Evolutionary conservation across 1,284 basidiomycete species (phyloP).

Genomic region (Phylloboletellus chloephorus): DNA sequence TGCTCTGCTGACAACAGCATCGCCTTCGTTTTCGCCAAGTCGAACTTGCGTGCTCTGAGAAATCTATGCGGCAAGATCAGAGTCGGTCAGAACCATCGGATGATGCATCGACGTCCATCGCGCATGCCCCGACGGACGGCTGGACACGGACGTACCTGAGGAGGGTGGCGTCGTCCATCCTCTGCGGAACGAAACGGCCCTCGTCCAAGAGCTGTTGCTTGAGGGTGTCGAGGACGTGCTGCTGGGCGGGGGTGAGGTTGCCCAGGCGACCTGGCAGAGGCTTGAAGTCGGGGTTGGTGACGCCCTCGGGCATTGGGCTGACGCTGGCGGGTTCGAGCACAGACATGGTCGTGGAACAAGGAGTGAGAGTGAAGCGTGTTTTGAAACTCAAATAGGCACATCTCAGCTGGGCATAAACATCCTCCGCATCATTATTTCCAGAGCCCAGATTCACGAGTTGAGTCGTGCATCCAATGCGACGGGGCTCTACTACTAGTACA

Average conservation of each 20-base stretch:
- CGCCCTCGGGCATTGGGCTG: constrained; percentile 52
- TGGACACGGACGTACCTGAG: constrained; percentile 48
- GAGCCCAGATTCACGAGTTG: constrained; percentile 31
- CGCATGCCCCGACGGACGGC: neutral
- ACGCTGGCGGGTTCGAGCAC: constrained; percentile 36
- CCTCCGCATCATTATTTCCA: constrained; percentile 33
- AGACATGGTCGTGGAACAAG: constrained; percentile 23
- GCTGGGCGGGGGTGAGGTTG: constrained; percentile 72
- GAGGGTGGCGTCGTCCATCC: constrained; percentile 78
- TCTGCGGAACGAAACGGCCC: constrained; percentile 57
- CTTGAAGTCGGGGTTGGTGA: constrained; percentile 65
- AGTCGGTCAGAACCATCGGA: constrained; percentile 9
- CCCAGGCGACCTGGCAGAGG: constrained; percentile 77
- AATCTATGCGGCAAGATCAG: constrained; percentile 47
- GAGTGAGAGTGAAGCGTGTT: neutral
- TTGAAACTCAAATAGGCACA: constrained; percentile 15
- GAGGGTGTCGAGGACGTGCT: constrained; percentile 69
- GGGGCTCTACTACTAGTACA: constrained; percentile 33
- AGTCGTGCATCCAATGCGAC: constrained; percentile 32
- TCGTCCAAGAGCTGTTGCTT: constrained; percentile 63
- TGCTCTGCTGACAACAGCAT: constrained; percentile 85
- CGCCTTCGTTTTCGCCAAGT: constrained; percentile 72
- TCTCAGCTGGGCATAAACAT: neutral
- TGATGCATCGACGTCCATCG: constrained; percentile 7
- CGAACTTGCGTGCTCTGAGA: constrained; percentile 90